Evolutionary conservation across 2,329 filamentous ascomycete species (phyloP).

Genomic region (Neonectria sp.): DNA sequence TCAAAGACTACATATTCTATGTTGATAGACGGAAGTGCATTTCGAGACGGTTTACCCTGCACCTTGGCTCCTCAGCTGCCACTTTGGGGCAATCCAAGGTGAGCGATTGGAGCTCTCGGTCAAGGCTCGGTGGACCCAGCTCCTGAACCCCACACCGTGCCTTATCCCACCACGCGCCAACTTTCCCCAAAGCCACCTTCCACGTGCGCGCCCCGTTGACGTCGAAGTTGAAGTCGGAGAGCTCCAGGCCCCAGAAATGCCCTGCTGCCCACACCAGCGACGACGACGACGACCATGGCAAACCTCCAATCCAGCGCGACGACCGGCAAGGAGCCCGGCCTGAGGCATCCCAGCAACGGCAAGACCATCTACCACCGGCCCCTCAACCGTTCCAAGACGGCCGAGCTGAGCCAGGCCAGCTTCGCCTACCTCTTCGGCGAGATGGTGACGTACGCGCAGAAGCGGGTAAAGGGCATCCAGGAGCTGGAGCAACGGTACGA

Average conservation of each 20-base stretch:
- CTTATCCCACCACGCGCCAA: slow-evolving; percentile 17
- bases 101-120: slow-evolving; percentile 36
- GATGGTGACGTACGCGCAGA: slow-evolving; percentile 96
- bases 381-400: slow-evolving; percentile 88
- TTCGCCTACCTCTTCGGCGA: slow-evolving; percentile 97
- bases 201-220: slow-evolving; percentile 13
- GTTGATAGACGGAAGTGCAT: not conserved
- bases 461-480: slow-evolving; percentile 90
- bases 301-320: slow-evolving; percentile 65
- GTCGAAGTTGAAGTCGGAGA: slow-evolving; percentile 4
- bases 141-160: slow-evolving; percentile 41
- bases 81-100: slow-evolving; percentile 19
- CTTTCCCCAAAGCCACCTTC: slow-evolving; percentile 15
- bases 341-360: slow-evolving; percentile 91
- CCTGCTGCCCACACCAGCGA: slow-evolving; percentile 16
- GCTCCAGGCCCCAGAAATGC: slow-evolving; percentile 30
- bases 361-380: slow-evolving; percentile 99
- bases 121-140: slow-evolving; percentile 40
- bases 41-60: not conserved
- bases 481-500: slow-evolving; percentile 90
- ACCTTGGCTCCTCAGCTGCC: not conserved
- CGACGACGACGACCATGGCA: slow-evolving; percentile 57
- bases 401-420: slow-evolving; percentile 91
- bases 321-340: slow-evolving; percentile 69
- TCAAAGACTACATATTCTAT: not conserved